phyloP scores from a whole-genome alignment of 257 asterid species.

The Nicotiana obtusifolia region DNA sequence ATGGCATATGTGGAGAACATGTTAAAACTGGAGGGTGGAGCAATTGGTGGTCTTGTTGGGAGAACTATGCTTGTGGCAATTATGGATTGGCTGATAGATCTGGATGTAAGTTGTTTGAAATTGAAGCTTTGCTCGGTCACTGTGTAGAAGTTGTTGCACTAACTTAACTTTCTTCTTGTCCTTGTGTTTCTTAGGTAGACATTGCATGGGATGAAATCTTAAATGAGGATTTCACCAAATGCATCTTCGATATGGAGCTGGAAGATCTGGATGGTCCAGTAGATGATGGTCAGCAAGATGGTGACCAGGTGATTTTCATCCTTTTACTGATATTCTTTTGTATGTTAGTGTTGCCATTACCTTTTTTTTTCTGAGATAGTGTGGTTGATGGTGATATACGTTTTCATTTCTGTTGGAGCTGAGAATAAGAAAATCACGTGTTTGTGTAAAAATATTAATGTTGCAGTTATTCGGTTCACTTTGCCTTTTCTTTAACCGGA shows the following conservation, averaged over 20 bases:
- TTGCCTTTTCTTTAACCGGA: not conserved
- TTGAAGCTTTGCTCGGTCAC: not conserved
- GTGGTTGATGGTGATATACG: not conserved
- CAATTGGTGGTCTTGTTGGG: conserved; percentile 62
- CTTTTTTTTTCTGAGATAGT: not conserved
- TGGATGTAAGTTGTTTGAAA: conserved; percentile 66
- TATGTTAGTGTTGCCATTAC: not conserved
- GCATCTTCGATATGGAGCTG: conserved; percentile 81
- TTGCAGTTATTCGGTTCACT: not conserved
- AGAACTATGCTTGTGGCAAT: conserved; percentile 51
- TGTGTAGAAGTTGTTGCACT: not conserved
- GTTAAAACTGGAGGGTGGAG: conserved; percentile 69
- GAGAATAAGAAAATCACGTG: not conserved
- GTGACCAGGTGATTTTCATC: conserved; percentile 41
- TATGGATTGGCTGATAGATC: conserved; percentile 61
- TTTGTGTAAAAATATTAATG: not conserved
- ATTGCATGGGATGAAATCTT: conserved; percentile 75
- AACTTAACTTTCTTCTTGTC: not conserved
- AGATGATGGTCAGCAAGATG: conserved; percentile 40
- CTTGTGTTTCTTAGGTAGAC: conserved; percentile 48
- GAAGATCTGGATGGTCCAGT: conserved; percentile 62
- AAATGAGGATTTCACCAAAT: conserved; percentile 72
- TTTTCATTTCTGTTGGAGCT: not conserved
- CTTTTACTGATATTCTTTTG: not conserved
- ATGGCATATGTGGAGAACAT: conserved; percentile 75